Percentiles rank a stretch among this genome's conserved stretches.
Evolutionary conservation across 371 early-diverging fungal genomes (phyloP).

Genomic region (Mortierella sp.): DNA sequence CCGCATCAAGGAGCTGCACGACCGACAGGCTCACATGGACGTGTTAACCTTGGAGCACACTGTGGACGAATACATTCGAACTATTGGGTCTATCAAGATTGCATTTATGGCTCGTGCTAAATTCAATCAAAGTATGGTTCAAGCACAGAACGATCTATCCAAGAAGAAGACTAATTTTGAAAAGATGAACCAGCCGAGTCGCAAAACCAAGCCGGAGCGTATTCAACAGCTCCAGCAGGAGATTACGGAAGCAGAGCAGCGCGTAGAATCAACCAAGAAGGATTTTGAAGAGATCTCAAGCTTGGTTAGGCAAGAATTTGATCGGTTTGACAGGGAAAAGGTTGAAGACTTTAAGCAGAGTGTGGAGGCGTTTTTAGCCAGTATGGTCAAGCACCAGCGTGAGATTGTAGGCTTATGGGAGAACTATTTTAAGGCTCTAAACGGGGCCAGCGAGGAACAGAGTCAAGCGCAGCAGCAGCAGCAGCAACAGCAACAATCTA

Average conservation of each 20-base stretch:
- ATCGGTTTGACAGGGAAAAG: conserved; percentile 88
- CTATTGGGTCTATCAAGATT: conserved; percentile 84
- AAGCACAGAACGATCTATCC: conserved; percentile 73
- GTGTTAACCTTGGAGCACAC: conserved; percentile 80
- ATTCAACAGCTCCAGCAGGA: conserved; percentile 73
- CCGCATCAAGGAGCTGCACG: conserved; percentile 81
- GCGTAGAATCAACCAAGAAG: conserved; percentile 26
- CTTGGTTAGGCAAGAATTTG: conserved; percentile 81
- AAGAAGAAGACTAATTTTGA: conserved; percentile 73
- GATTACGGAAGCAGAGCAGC: conserved; percentile 68
- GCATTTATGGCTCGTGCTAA: conserved; percentile 84
- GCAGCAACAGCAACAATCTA: conserved; percentile 14
- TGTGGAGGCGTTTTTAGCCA: conserved; percentile 79
- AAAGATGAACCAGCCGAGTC: conserved; percentile 67
- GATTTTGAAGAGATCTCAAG: conserved; percentile 83
- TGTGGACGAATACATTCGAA: conserved; percentile 91
- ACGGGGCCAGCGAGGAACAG: conserved; percentile 23
- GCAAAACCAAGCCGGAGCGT: conserved; percentile 75
- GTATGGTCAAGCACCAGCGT: conserved; percentile 87
- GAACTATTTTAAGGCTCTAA: conserved; percentile 64
- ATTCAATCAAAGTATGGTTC: conserved; percentile 79
- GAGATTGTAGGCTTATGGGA: conserved; percentile 85
- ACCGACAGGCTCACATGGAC: conserved; percentile 80
- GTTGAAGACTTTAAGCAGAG: conserved; percentile 86
- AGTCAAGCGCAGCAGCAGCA: conserved; percentile 22